Evolutionary conservation across 306 rosid species (phyloP), one percentile per base, ranked within the genome.

Genomic region (Corylus heterophylla): DNA sequence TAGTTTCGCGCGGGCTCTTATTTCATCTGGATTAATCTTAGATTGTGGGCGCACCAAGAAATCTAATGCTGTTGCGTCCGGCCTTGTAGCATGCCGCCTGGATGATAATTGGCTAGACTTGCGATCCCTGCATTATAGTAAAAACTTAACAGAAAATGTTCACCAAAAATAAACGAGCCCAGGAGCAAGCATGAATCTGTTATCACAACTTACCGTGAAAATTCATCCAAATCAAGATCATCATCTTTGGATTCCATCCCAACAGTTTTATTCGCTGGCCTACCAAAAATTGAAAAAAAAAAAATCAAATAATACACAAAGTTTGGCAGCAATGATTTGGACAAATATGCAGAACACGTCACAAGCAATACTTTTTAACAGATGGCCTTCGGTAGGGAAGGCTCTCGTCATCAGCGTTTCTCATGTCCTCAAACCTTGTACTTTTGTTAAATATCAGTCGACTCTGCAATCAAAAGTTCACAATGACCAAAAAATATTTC

Each of bases 21-120:
- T 58, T 91, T 92, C 97, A 47, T 94, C 97, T 6, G 97, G 97
- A 74, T 94, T 97, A 84, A 94, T 83, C 87, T 92, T 94, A 71
- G 98, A 94, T 68, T 88, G 97, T 67, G 98, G 99, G 0, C 97
- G 98, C 76, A 96, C 88, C 72, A 96, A 72, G 82, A 93, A 96
- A 90, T 96, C 99, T 90, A 96, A 77, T 5, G 98, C 98, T 29
- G 97, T 91, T 55, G 99, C 99, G 86, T 93, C 99, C 0, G 98
- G 99, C 78, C 97, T 90, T 61, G 93, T 83, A 72, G 99, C 89
- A 27, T 85, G 94, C 77, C 87, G 96, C 79, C 96, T 83, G 39
- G 96, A 82, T 74, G 99, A 95, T 48, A 96, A 90, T 75, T 89
- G 93, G 56, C 99, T 88, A 75, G 98, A 86, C 73, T 89, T 96